Evolutionary conservation across 2,329 filamentous ascomycete species (phyloP).

Genomic region (Curvularia eragrostidis): DNA sequence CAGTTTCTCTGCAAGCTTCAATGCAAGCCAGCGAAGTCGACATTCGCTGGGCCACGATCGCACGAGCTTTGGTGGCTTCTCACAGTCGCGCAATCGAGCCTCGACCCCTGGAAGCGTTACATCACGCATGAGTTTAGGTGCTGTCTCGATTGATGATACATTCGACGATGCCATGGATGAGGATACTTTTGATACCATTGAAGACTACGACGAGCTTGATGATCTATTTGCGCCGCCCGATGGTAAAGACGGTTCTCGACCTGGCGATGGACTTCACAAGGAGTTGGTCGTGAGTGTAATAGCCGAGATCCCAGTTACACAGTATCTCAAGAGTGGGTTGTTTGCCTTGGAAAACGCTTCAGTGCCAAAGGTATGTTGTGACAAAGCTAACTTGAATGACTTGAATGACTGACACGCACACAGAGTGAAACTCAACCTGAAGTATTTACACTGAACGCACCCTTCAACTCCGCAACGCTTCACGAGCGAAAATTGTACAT

Average conservation of each 20-base stretch:
- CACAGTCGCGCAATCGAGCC: conserved; percentile 57
- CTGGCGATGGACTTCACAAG: conserved; percentile 48
- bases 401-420: neutral
- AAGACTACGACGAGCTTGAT: conserved; percentile 50
- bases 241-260: conserved; percentile 36
- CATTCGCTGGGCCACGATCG: conserved; percentile 77
- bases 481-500: conserved; percentile 48
- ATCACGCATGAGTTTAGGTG: conserved; percentile 49
- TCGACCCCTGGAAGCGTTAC: conserved; percentile 61
- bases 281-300: conserved; percentile 49
- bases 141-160: conserved; percentile 47
- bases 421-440: conserved; percentile 29
- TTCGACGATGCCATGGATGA: conserved; percentile 49
- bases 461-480: conserved; percentile 46
- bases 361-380: conserved; percentile 26
- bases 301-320: conserved; percentile 41
- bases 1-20: conserved; percentile 55
- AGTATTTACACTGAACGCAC: conserved; percentile 41
- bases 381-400: no score
- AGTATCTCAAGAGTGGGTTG: conserved; percentile 38
- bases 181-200: conserved; percentile 48
- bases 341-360: conserved; percentile 32
- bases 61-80: conserved; percentile 61
- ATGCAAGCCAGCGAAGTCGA: conserved; percentile 64
- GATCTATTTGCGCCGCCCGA: conserved; percentile 47